A percentile compares a stretch with the other conserved stretches of the same genome.
These are phyloP conservation scores for Papilionanthe hybrid DNA, from an alignment of 116 monocot genomes.

Conservation along the genomic window DNA sequence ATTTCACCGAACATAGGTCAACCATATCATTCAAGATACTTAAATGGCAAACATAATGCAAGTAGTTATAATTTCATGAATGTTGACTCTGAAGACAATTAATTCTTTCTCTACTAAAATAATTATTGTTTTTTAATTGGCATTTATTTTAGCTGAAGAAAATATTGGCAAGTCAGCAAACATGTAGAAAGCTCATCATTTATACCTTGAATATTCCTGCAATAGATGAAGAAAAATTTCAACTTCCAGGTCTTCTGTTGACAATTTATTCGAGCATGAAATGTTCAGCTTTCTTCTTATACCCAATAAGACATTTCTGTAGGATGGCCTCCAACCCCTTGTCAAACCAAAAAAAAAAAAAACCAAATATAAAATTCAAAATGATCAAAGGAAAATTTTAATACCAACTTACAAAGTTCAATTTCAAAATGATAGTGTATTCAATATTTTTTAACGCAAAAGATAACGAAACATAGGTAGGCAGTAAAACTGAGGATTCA, in stretches of 20 bases:
- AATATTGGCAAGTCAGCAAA: background rate
- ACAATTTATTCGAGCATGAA: conserved; percentile 74
- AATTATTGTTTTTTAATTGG: background rate
- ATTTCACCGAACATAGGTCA: background rate
- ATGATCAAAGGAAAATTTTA: background rate
- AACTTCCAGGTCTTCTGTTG: conserved; percentile 85
- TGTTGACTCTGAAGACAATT: background rate
- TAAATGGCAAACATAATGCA: background rate
- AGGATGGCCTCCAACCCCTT: conserved; percentile 93
- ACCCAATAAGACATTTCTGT: conserved; percentile 76
- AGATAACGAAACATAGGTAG: too few relatives aligned
- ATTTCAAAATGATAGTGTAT: conserved; percentile 1
- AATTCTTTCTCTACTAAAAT: background rate
- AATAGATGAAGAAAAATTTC: conserved; percentile 91
- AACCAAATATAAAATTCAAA: conserved; percentile 3
- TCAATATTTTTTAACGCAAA: background rate
- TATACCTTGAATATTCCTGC: conserved; percentile 88
- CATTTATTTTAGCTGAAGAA: background rate
- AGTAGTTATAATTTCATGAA: background rate
- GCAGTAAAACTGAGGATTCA: too few relatives aligned
- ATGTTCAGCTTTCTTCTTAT: conserved; percentile 67
- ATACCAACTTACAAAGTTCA: background rate
- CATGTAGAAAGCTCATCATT: background rate
- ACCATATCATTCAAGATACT: background rate
- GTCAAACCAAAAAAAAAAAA: conserved; percentile 5